Evolutionary conservation across 768 basidiomycete genomes (phyloP).

Genomic region (Kwoniella pini): DNA sequence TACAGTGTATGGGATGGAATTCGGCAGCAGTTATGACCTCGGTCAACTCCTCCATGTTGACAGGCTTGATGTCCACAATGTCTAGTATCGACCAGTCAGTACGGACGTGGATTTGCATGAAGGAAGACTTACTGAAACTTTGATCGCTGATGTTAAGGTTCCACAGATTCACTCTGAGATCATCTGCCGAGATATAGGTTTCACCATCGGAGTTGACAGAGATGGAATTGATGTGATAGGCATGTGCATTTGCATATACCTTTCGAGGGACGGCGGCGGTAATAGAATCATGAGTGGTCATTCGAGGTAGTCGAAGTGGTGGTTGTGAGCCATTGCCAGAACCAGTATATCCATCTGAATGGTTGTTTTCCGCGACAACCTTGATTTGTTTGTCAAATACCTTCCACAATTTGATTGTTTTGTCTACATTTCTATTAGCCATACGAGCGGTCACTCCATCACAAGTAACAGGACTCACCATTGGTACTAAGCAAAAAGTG

Average conservation of each 20-base stretch:
- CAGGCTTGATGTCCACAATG: constrained; percentile 99
- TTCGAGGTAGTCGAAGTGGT: constrained; percentile 77
- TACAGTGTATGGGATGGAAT: constrained; percentile 97
- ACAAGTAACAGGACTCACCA: constrained; percentile 65
- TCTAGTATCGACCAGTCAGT: constrained; percentile 61
- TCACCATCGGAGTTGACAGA: constrained; percentile 99
- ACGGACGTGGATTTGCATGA: background rate
- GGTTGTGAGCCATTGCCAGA: constrained; percentile 41
- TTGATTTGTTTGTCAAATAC: constrained; percentile 98
- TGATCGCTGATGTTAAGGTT: constrained; percentile 98
- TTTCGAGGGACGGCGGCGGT: constrained; percentile 98
- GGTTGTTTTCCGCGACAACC: constrained; percentile 95
- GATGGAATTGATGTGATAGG: constrained; percentile 99
- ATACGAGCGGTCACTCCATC: background rate
- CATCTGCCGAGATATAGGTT: constrained; percentile 99
- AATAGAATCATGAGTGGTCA: constrained; percentile 93
- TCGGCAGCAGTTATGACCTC: constrained; percentile 99
- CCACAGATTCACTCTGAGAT: constrained; percentile 96
- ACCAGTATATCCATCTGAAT: constrained; percentile 59
- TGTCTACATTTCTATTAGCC: constrained; percentile 64
- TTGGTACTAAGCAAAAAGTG: constrained; percentile 98
- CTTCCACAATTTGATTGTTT: constrained; percentile 99
- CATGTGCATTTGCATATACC: constrained; percentile 98
- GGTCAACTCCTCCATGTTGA: constrained; percentile 99
- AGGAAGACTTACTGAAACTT: constrained; percentile 81